phyloP scores from a whole-genome alignment of 768 basidiomycete species.

The Pleurotus giganteus region DNA sequence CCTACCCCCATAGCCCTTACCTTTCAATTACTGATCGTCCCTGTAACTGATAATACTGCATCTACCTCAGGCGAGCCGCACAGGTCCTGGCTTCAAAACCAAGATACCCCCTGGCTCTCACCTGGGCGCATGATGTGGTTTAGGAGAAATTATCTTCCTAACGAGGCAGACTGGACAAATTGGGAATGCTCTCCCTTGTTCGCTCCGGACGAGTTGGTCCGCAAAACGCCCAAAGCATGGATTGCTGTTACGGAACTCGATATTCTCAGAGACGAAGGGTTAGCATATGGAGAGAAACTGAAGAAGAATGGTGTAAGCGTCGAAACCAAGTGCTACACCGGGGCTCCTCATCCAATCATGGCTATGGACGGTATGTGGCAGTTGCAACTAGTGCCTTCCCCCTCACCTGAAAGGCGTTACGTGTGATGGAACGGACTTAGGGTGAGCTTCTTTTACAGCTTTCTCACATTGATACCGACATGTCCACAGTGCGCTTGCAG shows the following conservation, averaged over 20 bases:
- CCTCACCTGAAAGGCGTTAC: not conserved
- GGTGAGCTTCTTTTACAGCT: constrained; percentile 18
- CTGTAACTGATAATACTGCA: constrained; percentile 72
- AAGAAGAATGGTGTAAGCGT: constrained; percentile 48
- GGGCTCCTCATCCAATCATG: constrained; percentile 71
- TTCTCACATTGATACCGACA: not conserved
- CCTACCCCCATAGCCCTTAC: constrained; percentile 50
- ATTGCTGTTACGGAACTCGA: constrained; percentile 66
- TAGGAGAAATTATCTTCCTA: constrained; percentile 64
- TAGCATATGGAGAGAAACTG: constrained; percentile 60
- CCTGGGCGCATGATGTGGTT: constrained; percentile 76
- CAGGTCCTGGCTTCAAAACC: constrained; percentile 54
- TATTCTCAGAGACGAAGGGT: constrained; percentile 64
- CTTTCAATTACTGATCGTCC: constrained; percentile 68
- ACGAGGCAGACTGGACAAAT: constrained; percentile 52
- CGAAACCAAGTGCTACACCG: constrained; percentile 55
- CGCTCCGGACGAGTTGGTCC: constrained; percentile 54
- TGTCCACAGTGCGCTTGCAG: constrained; percentile 9
- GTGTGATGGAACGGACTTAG: constrained; percentile 12
- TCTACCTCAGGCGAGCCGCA: constrained; percentile 26
- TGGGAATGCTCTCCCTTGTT: constrained; percentile 76
- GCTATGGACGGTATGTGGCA: constrained; percentile 64
- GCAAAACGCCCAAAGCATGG: constrained; percentile 55
- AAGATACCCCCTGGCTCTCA: constrained; percentile 55
- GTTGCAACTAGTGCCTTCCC: not conserved